A percentile compares a stretch with the other conserved stretches of the same genome.
Conservation (phyloP, 352 stramenopile species). For the Phytopythium helicoides region DNA sequence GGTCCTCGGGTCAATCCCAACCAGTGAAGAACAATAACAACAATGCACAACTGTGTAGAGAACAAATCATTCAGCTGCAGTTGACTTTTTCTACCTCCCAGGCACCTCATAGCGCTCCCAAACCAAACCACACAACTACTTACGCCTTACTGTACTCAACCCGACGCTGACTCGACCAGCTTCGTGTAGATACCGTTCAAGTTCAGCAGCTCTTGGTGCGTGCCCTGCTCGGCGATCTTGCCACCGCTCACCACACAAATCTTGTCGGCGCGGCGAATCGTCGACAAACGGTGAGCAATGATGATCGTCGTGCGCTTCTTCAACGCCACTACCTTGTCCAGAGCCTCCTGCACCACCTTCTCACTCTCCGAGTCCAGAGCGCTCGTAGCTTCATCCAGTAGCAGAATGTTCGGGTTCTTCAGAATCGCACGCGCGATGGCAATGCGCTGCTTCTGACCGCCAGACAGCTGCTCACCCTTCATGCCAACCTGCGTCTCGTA, state of each 20-base stretch:
- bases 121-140: too few species aligned
- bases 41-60: too few species aligned
- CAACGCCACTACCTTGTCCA: conserved; percentile 56
- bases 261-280: conserved; percentile 89
- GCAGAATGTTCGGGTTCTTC: conserved; percentile 81
- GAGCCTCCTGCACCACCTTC: conserved; percentile 75
- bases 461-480: conserved; percentile 82
- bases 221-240: conserved; percentile 80
- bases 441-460: conserved; percentile 80
- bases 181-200: too few species aligned
- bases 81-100: too few species aligned
- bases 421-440: conserved; percentile 92
- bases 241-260: conserved; percentile 90
- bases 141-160: too few species aligned
- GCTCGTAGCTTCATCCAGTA: conserved; percentile 91
- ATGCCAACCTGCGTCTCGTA: conserved; percentile 94
- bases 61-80: too few species aligned
- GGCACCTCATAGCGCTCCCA: too few species aligned
- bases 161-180: too few species aligned
- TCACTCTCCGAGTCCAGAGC: conserved; percentile 84
- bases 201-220: conserved; percentile 88
- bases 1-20: too few species aligned
- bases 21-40: too few species aligned
- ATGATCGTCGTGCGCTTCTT: conserved; percentile 93
- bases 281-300: conserved; percentile 96